Evolutionary conservation across 1,139 yeast species (phyloP).

Genomic region (Taphrina confusa): DNA sequence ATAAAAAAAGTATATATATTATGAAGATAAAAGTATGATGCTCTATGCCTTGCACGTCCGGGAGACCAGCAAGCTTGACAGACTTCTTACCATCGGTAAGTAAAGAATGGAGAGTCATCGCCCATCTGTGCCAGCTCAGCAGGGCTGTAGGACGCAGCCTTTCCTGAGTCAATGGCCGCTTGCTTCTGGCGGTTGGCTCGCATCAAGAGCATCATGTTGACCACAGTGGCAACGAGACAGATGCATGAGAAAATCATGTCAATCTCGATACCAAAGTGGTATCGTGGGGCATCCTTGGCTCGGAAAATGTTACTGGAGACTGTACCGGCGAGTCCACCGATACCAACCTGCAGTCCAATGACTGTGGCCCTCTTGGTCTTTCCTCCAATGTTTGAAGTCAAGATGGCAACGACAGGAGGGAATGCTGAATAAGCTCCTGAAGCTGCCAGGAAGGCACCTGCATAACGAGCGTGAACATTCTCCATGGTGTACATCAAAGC

Average conservation of each 20-base stretch:
- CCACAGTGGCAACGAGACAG: conserved; percentile 46
- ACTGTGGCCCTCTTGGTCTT: conserved; percentile 56
- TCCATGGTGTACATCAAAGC: conserved; percentile 39
- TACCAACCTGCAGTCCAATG: conserved; percentile 55
- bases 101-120: conserved; percentile 32
- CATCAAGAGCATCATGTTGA: conserved; percentile 45
- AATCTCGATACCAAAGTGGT: conserved; percentile 55
- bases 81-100: conserved; percentile 12
- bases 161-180: conserved; percentile 16
- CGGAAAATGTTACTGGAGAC: conserved; percentile 59
- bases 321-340: conserved; percentile 62
- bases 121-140: conserved; percentile 30
- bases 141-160: conserved; percentile 13
- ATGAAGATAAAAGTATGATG: too few relatives aligned
- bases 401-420: conserved; percentile 29
- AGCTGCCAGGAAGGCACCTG: conserved; percentile 32
- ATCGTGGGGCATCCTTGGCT: conserved; percentile 57
- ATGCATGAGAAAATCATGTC: conserved; percentile 53
- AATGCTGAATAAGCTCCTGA: conserved; percentile 31
- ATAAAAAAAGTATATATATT: too few relatives aligned
- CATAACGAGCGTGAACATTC: conserved; percentile 30
- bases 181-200: conserved; percentile 46
- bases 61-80: too few relatives aligned
- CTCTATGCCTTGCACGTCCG: too few relatives aligned
- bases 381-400: conserved; percentile 33